These are phyloP conservation scores for Naganishia cerealis DNA, from an alignment of 1,284 basidiomycete species.

Conservation along the genomic window DNA sequence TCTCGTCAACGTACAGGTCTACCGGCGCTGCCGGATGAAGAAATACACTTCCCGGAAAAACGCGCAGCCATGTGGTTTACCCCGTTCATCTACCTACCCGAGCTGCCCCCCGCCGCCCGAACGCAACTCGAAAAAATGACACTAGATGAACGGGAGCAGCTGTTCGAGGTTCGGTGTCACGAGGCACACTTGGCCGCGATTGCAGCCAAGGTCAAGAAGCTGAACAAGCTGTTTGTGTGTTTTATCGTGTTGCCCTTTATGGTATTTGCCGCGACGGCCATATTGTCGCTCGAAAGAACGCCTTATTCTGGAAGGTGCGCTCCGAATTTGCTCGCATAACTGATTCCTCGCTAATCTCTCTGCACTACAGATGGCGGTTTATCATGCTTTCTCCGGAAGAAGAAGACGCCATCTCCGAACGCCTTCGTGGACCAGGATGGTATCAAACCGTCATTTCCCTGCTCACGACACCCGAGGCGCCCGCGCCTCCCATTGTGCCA, in stretches of 20 bases:
- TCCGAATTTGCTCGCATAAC: constrained; percentile 39
- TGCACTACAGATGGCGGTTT: constrained; percentile 64
- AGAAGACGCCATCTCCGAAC: constrained; percentile 75
- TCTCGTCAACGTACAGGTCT: constrained; percentile 28
- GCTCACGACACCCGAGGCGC: constrained; percentile 63
- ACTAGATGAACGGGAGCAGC: constrained; percentile 56
- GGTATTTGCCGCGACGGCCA: constrained; percentile 70
- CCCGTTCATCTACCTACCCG: constrained; percentile 28
- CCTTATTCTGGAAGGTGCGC: constrained; percentile 77
- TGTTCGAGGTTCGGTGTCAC: constrained; percentile 56
- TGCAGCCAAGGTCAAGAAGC: constrained; percentile 58
- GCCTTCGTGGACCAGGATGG: constrained; percentile 79
- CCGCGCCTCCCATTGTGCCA: constrained; percentile 64
- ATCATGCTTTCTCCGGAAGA: constrained; percentile 86
- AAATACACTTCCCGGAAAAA: constrained; percentile 15
- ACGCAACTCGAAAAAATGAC: constrained; percentile 42
- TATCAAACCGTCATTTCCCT: constrained; percentile 73
- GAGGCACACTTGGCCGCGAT: constrained; percentile 50
- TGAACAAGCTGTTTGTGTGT: constrained; percentile 60
- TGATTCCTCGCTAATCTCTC: constrained; percentile 10
- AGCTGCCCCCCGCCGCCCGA: constrained; percentile 40
- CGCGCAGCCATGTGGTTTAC: constrained; percentile 23
- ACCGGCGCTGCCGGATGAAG: constrained; percentile 3
- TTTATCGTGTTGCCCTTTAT: constrained; percentile 67
- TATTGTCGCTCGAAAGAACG: constrained; percentile 75